Percentiles rank a stretch among this genome's conserved stretches.
Conservation (phyloP, 768 basidiomycete genomes). For the Tylopilus balloui region DNA sequence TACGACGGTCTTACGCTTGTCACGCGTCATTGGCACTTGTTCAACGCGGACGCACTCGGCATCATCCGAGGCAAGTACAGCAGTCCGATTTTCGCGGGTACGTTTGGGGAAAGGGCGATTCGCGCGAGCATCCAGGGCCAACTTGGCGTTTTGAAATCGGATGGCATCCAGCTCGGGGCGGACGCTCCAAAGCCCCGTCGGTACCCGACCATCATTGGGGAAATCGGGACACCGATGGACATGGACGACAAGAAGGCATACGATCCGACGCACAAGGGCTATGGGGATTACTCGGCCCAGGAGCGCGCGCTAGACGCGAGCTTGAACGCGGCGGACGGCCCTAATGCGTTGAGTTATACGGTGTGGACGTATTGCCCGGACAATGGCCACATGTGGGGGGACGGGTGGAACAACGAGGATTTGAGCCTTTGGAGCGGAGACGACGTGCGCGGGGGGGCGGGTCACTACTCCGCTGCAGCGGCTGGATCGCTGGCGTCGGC, state of each 20-base stretch:
- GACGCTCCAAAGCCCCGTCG: slow-evolving; percentile 5
- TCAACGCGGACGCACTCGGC: slow-evolving; percentile 93
- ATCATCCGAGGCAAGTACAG: slow-evolving; percentile 81
- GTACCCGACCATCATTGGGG: slow-evolving; percentile 91
- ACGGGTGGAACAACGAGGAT: slow-evolving; percentile 97
- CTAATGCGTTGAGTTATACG: slow-evolving; percentile 72
- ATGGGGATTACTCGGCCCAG: slow-evolving; percentile 74
- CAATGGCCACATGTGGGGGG: slow-evolving; percentile 83
- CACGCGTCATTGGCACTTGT: slow-evolving; percentile 91
- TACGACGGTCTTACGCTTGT: slow-evolving; percentile 94
- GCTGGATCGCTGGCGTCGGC: slow-evolving; percentile 9
- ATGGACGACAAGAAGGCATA: slow-evolving; percentile 88
- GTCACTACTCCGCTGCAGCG: not conserved
- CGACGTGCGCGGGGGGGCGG: slow-evolving; percentile 41
- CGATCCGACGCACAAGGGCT: slow-evolving; percentile 41
- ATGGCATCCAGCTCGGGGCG: slow-evolving; percentile 58
- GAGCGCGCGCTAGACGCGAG: slow-evolving; percentile 86
- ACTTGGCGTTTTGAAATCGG: slow-evolving; percentile 70
- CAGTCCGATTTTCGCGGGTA: slow-evolving; percentile 63
- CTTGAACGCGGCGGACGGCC: slow-evolving; percentile 71
- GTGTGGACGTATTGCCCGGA: slow-evolving; percentile 88
- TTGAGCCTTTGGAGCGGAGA: slow-evolving; percentile 82
- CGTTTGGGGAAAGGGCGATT: slow-evolving; percentile 80
- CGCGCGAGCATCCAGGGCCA: slow-evolving; percentile 79
- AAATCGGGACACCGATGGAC: slow-evolving; percentile 94